Conservation (phyloP, 179 eudicot genomes). For the Patellifolia procumbens region DNA sequence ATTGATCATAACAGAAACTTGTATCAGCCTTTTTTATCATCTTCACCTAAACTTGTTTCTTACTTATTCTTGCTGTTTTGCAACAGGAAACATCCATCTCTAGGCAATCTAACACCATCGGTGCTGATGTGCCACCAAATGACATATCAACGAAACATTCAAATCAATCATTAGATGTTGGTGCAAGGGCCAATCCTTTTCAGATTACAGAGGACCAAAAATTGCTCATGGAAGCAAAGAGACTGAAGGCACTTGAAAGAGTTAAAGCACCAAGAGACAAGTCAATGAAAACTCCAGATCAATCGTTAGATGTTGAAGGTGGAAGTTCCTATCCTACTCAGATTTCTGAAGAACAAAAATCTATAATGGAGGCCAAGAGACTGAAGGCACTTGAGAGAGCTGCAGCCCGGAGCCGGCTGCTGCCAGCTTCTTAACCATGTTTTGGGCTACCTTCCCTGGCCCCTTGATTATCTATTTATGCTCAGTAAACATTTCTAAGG, state of each 20-base stretch:
- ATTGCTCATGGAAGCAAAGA: slow-evolving; percentile 84
- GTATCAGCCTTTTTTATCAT: background rate
- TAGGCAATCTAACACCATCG: slow-evolving; percentile 17
- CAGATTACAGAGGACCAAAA: slow-evolving; percentile 66
- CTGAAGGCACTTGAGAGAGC: slow-evolving; percentile 79
- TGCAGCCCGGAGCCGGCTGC: slow-evolving; percentile 48
- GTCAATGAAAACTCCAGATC: slow-evolving; percentile 24
- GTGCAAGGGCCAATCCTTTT: slow-evolving; percentile 21
- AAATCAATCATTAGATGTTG: slow-evolving; percentile 25
- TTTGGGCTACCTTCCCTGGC: background rate
- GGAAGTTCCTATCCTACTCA: slow-evolving; percentile 24
- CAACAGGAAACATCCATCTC: slow-evolving; percentile 50
- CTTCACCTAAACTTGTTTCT: background rate
- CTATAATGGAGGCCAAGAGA: slow-evolving; percentile 84
- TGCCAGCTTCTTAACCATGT: slow-evolving; percentile 35
- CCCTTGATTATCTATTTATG: too few relatives aligned
- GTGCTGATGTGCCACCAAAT: slow-evolving; percentile 31
- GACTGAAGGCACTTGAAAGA: slow-evolving; percentile 70
- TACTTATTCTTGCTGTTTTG: background rate
- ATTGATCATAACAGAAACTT: background rate
- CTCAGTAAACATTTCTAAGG: background rate
- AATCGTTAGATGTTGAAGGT: slow-evolving; percentile 21
- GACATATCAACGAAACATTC: slow-evolving; percentile 22
- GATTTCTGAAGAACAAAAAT: slow-evolving; percentile 70
- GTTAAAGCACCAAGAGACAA: slow-evolving; percentile 49